Evolutionary conservation across 164 flowering plant genomes (phyloP), one percentile per base, ranked within the genome.

Genomic region (Cinnamomum micranthum): DNA sequence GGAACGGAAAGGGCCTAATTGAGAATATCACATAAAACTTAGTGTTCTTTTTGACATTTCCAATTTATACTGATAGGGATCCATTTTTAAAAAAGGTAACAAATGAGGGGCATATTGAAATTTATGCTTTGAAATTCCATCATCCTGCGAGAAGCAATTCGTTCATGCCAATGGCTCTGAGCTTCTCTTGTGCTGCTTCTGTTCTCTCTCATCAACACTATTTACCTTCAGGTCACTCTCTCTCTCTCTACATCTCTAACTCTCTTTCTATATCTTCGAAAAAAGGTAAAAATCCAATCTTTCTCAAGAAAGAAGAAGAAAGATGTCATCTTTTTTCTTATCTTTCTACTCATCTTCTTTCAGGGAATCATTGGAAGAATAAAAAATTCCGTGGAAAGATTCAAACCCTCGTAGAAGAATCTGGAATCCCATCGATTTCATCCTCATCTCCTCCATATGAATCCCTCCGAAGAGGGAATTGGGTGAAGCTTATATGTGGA

Each of bases 401-500:
- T 13, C 75, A 78, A 78, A 77, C 75, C 71, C 79, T 90, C 7
- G 71, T 85, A 19, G 77, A 77, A n/a, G 70, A 77, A 25, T 64
- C 50, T 65, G 84, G 81, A 66, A 67, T 86, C 76, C 81, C 88
- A 72, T 84, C 90, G 64, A 75, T 80, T 23, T 55, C 60, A 55
- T 27, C 80, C 0, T 80, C 82, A 1, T 75, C 91, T 50, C 95
- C 77, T 31, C 20, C 91, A 0, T 72, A 60, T 11, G 82, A 80
- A 69, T 88, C 93, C 2, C 91, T 91, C 66, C 85, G 70, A 68
- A 81, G 69, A 22, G 95, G 95, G 65, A 87, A 86, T 64, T 91
- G 94, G 97, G 88, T 92, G 51, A 91, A 92, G 92, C 94, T 92
- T 78, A 93, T 91, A 19, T 91, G 94, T 68, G 95, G 95, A 41